Base-by-base conservation (phyloP, 768 basidiomycete genomes). In the Collybiopsis luxurians region DNA sequence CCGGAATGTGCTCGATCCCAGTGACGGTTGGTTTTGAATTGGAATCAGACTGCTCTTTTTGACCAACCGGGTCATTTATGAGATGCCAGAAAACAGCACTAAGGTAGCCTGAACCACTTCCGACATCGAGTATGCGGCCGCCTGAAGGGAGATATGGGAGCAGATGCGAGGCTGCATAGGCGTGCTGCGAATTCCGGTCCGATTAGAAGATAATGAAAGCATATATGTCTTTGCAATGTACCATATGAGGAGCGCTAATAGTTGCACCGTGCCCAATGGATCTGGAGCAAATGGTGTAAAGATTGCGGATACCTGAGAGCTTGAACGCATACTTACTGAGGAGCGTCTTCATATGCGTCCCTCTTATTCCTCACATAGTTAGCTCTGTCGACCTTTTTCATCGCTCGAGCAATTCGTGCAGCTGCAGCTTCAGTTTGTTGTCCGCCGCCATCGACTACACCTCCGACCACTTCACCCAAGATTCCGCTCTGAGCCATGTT, bases 211-310 rank as follows among this genome's bases (percentile, higher is more conserved):
- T 7, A 23, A 45, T n/a, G 13, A 26, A 17, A 39, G 31, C 31
- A 28, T 28, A n/a, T 27, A 43, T 27, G 46, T 31, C 1, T 27
- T 42, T 39, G 36, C 27, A 44, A 45, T n/a, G 21, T 52, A 88
- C 90, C 95, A 98, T 98, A 68, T 99, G 96, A 1, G 96, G 96
- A 0, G 96, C 96, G 38, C 90, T 92, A 60, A 99, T 98, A 0
- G 96, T 99, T 13, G 95, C 95, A 12, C 85, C 87, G 64, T 89
- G 81, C 2, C 90, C 89, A 51, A 95, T 94, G 17, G 77, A 59
- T 67, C 90, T 90, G 63, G 34, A 59, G 12, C 23, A 44, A 28
- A 23, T 59, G 28, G 11, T 15, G 12, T n/a, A 34, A 6, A 38
- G 42, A 59, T 56, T 56, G 27, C 6, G 45, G 44, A 47, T 47